Conservation (phyloP, 192 early-diverging fungal genomes). For the Coemansia sp. region DNA sequence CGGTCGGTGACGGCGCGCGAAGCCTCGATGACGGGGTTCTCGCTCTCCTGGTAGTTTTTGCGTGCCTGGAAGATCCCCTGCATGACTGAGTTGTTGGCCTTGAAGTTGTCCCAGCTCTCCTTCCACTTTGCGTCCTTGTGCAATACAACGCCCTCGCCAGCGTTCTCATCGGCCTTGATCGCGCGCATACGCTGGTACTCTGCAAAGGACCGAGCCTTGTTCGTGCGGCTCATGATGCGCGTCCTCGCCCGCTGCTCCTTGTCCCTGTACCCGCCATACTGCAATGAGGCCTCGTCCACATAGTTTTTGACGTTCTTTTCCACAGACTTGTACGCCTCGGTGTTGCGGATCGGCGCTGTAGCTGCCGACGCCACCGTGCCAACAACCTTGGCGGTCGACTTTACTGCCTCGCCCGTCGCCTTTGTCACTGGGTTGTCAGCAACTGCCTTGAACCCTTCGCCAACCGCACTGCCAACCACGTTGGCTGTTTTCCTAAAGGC, state of each 20-base stretch:
- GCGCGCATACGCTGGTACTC: conserved; percentile 50
- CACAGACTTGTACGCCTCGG: conserved; percentile 60
- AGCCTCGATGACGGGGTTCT: conserved; percentile 78
- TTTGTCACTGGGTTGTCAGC: conserved; percentile 75
- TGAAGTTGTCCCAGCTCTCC: conserved; percentile 89
- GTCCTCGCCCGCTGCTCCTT: conserved; percentile 63
- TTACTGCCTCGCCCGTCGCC: conserved; percentile 69
- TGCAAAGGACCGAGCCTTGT: conserved; percentile 48
- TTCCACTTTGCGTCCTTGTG: conserved; percentile 87
- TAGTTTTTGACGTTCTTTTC: conserved; percentile 64
- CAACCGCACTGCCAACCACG: conserved; percentile 62
- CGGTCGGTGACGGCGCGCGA: conserved; percentile 73
- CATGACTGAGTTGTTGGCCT: conserved; percentile 81
- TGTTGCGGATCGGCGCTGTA: conserved; percentile 67
- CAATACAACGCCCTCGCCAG: conserved; percentile 73
- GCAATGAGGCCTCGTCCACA: conserved; percentile 65
- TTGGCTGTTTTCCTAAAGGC: conserved; percentile 69
- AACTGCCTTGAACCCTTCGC: conserved; percentile 64
- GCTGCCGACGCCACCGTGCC: conserved; percentile 62
- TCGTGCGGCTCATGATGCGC: conserved; percentile 40
- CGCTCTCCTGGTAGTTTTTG: conserved; percentile 83
- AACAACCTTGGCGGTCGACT: conserved; percentile 61
- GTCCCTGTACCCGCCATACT: conserved; percentile 72
- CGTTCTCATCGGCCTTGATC: conserved; percentile 54
- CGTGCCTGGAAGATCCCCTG: conserved; percentile 76